phyloP scores from a whole-genome alignment of 441 rosid genomes.

The Breynia disticha region DNA sequence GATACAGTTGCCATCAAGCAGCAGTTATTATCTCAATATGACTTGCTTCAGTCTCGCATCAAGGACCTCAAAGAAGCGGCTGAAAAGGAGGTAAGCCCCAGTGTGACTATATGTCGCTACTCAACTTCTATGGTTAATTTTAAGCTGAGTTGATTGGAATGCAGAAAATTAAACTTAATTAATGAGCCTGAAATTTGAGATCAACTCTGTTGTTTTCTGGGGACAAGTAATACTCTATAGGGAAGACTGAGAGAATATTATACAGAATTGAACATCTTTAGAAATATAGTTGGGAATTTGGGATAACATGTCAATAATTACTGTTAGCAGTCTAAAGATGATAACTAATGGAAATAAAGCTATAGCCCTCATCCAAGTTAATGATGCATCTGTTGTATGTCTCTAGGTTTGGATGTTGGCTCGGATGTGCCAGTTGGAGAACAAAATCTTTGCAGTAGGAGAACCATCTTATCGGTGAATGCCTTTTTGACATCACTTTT shows the following conservation, averaged over 20 bases:
- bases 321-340: background rate
- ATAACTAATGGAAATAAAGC: background rate
- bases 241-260: background rate
- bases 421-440: conserved; percentile 93
- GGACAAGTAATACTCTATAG: background rate
- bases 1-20: conserved; percentile 64
- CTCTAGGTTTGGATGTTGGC: conserved; percentile 91
- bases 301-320: background rate
- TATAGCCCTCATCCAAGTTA: background rate
- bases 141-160: background rate
- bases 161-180: background rate
- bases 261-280: background rate
- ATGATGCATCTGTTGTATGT: conserved; percentile 15
- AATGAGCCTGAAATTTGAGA: background rate
- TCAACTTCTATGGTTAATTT: conserved; percentile 1
- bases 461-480: conserved; percentile 88
- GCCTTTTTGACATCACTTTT: conserved; percentile 16
- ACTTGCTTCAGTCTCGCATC: conserved; percentile 78
- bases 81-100: conserved; percentile 69
- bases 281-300: background rate
- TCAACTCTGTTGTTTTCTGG: background rate
- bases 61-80: conserved; percentile 65
- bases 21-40: conserved; percentile 81
- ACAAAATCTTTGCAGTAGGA: conserved; percentile 89
- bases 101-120: background rate